Conservation (phyloP, 257 asterid species). For the Solanum paucissectum region DNA sequence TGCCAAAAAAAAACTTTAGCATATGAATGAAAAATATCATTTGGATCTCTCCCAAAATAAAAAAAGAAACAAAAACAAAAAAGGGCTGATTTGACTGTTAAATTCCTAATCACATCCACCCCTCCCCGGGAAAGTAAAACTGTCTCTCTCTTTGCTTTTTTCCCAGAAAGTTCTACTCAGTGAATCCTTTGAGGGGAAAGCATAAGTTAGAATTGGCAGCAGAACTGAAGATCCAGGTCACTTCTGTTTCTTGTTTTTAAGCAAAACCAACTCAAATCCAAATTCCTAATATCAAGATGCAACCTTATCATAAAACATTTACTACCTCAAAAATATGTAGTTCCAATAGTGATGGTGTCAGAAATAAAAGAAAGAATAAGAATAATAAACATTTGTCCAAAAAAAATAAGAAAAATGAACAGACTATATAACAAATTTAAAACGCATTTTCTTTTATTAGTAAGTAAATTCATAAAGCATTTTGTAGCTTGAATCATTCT, state of each 20-base stretch:
- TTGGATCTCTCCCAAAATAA: background rate
- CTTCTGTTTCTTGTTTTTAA: background rate
- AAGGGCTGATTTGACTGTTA: background rate
- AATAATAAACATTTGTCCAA: background rate
- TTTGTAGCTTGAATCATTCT: background rate
- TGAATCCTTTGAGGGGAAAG: background rate
- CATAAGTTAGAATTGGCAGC: background rate
- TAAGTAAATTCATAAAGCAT: background rate
- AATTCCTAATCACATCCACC: background rate
- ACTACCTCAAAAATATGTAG: background rate
- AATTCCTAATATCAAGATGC: background rate
- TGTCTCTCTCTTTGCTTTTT: background rate
- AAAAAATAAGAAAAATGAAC: background rate
- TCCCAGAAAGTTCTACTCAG: background rate
- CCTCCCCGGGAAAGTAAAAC: background rate
- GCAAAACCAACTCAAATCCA: background rate
- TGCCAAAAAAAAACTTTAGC: background rate
- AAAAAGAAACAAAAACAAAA: background rate
- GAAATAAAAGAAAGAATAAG: background rate
- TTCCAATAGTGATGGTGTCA: background rate
- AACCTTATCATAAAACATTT: background rate
- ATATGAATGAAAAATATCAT: background rate
- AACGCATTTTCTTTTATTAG: background rate
- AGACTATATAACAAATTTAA: background rate
- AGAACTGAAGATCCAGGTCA: background rate